Percentiles rank a stretch among this genome's conserved stretches.
Conservation (phyloP, 2,329 filamentous ascomycete genomes). For the Nemania sp. region DNA sequence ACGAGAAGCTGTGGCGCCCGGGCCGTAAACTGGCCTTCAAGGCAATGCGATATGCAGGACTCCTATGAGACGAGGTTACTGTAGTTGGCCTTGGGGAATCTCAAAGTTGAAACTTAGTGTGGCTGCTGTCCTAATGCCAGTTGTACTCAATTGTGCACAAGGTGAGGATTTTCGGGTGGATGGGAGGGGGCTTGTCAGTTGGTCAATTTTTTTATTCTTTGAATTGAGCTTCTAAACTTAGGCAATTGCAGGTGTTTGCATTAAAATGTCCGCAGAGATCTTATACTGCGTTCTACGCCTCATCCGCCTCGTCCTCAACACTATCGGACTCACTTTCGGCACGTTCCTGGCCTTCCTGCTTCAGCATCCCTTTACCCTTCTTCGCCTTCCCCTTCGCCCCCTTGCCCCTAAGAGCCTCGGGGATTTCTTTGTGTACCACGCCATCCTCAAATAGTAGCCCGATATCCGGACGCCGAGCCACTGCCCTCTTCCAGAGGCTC, state of each 20-base stretch:
- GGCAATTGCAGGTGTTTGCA: conserved; percentile 5
- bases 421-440: conserved; percentile 49
- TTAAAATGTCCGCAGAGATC: background rate
- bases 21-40: conserved; percentile 31
- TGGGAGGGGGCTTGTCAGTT: too few species aligned
- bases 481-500: conserved; percentile 48
- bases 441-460: conserved; percentile 50
- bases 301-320: conserved; percentile 37
- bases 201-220: too few species aligned
- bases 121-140: too few species aligned
- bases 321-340: conserved; percentile 41
- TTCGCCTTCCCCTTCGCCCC: conserved; percentile 48
- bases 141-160: too few species aligned
- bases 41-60: conserved; percentile 31
- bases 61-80: conserved; percentile 24
- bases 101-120: too few species aligned
- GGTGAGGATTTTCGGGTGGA: too few species aligned
- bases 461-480: conserved; percentile 48
- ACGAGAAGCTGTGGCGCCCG: conserved; percentile 33
- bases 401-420: conserved; percentile 47
- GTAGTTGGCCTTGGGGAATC: background rate
- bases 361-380: conserved; percentile 45
- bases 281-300: conserved; percentile 18
- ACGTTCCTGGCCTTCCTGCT: conserved; percentile 36
- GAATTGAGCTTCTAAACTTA: background rate